Base-by-base conservation (phyloP, 306 rosid species). In the Arachis hypogaea region DNA sequence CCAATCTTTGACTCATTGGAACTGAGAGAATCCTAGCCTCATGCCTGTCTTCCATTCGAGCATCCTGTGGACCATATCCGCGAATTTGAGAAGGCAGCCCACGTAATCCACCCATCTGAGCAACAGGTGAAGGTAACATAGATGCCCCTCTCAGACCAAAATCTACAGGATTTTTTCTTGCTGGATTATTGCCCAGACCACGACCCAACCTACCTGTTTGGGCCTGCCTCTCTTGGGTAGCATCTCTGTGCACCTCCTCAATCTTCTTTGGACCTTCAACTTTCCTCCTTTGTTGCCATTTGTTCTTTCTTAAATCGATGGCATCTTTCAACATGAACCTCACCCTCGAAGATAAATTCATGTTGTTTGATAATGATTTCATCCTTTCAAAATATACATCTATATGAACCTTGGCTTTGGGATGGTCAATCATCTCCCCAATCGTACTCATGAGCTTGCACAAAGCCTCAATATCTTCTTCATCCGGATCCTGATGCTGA, bases 361-460 rank as follows among this genome's bases (percentile, higher is more conserved):
- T 86, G 78, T 92, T 92, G 79, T 76, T 88, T 9, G 99, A 92
- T 60, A 92, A 79, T 33, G 43, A 29, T 71, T 56, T 81, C 93
- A 92, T 79, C 80, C 85, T 81, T n/a, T 79, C 96, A 77, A 95
- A 95, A 83, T 95, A 95, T 11, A 69, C 84, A 86, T 95, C 99
- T 80, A 95, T 95, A 77, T 80, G 82, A 49, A 71, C 96, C 86
- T 90, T 95, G 75, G 98, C 99, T 74, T 75, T 90, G 54, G 87
- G 80, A 87, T 95, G 98, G 81, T 95, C 99, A 60, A 95, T 95
- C 81, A 87, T 92, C 88, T 87, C 98, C 71, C 99, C 99, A 45
- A 95, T 92, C 80, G 99, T 92, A 77, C 99, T 90, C 98, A 95
- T 95, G 63, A 95, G 83, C 78, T 92, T 92, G 84, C 99, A 95